Evolutionary conservation across 257 asterid species (phyloP).

Genomic region (Prunella vulgaris): DNA sequence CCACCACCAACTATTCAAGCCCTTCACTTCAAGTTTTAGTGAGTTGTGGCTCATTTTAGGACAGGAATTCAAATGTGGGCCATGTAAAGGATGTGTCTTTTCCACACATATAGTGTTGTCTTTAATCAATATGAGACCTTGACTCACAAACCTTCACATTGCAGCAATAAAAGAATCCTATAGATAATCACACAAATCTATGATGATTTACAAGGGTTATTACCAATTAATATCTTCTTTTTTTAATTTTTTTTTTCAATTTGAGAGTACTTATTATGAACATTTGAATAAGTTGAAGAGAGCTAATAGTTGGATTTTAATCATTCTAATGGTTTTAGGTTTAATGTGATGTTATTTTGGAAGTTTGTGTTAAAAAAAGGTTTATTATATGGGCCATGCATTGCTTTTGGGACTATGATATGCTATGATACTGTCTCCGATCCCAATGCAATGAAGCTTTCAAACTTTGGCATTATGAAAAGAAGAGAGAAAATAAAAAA

Average conservation of each 20-base stretch:
- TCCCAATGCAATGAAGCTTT: conserved; percentile 35
- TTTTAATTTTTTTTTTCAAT: no score
- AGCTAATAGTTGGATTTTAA: not conserved
- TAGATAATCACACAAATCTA: conserved; percentile 12
- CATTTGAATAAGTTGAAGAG: not conserved
- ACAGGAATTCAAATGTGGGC: conserved; percentile 72
- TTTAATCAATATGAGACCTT: conserved; percentile 32
- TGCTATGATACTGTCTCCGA: conserved; percentile 23
- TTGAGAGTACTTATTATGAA: not conserved
- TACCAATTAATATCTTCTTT: not conserved
- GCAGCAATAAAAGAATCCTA: not conserved
- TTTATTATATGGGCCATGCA: conserved; percentile 18
- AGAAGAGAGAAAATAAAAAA: conserved; percentile 23
- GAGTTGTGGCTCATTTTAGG: conserved; percentile 33
- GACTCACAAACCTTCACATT: conserved; percentile 11
- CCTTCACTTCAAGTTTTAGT: conserved; percentile 16
- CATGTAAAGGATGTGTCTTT: conserved; percentile 46
- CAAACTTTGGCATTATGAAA: conserved; percentile 29
- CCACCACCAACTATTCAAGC: conserved; percentile 19
- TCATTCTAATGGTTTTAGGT: not conserved
- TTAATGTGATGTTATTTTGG: conserved; percentile 5
- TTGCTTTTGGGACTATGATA: conserved; percentile 27
- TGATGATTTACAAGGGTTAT: conserved; percentile 8
- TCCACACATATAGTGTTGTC: conserved; percentile 42
- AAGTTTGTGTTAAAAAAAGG: conserved; percentile 14